These are phyloP conservation scores for Fusarium phyllophilum DNA, from an alignment of 2,329 filamentous ascomycete genomes.

Conservation along the genomic window DNA sequence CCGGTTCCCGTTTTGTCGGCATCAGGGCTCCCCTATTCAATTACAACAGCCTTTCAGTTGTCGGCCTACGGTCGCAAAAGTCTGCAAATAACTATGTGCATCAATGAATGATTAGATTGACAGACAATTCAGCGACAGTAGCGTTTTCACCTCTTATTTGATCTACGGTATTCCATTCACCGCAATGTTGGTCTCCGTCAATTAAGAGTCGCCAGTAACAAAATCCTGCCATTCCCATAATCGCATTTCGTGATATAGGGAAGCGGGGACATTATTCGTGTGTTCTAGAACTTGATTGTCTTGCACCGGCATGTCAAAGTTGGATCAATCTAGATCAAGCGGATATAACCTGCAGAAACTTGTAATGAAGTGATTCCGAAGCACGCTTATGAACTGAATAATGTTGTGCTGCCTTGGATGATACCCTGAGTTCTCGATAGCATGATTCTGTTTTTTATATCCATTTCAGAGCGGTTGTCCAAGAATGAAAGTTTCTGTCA, in stretches of 20 bases:
- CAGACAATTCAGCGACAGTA: neutral
- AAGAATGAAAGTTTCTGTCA: too few relatives aligned
- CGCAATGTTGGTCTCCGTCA: neutral
- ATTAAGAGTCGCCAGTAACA: neutral
- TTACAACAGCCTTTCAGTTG: neutral
- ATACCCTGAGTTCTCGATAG: fast-evolving
- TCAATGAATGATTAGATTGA: neutral
- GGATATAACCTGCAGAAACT: neutral
- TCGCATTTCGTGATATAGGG: neutral
- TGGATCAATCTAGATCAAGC: neutral
- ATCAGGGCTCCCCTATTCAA: neutral
- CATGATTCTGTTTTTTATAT: too few relatives aligned
- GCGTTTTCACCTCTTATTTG: too few relatives aligned
- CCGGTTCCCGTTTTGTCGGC: neutral
- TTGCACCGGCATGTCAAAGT: too few relatives aligned
- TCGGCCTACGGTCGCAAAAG: neutral
- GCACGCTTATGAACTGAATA: too few relatives aligned
- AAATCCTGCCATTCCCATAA: neutral
- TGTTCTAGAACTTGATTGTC: neutral
- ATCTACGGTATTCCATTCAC: neutral
- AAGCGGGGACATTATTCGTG: neutral
- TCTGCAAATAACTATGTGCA: neutral
- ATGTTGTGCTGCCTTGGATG: too few relatives aligned
- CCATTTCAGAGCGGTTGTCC: neutral
- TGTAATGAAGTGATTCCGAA: too few relatives aligned